Conservation (phyloP, 1,139 yeast species). For the Debaryomyces sp. region DNA sequence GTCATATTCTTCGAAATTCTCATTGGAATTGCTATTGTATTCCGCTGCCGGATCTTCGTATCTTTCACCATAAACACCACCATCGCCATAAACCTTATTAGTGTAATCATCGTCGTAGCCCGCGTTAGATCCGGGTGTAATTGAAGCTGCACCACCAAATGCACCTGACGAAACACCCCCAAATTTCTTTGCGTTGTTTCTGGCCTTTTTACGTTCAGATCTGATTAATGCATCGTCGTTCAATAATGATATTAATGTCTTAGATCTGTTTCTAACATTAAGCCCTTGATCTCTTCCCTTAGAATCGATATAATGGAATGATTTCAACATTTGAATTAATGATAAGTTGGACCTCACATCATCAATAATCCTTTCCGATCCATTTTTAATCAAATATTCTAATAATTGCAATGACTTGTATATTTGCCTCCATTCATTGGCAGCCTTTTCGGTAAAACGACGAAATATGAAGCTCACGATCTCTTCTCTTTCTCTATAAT, state of each 20-base stretch:
- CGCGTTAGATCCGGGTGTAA: slow-evolving; percentile 38
- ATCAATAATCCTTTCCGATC: slow-evolving; percentile 92
- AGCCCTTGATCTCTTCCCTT: slow-evolving; percentile 97
- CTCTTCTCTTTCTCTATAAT: slow-evolving; percentile 80
- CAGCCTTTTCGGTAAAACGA: slow-evolving; percentile 91
- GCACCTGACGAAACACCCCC: slow-evolving; percentile 64
- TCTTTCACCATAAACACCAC: slow-evolving; percentile 76
- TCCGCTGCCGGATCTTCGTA: slow-evolving; percentile 59
- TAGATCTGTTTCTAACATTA: slow-evolving; percentile 89
- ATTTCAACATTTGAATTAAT: slow-evolving; percentile 83
- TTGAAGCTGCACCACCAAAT: slow-evolving; percentile 52
- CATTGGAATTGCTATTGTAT: slow-evolving; percentile 37
- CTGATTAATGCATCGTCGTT: slow-evolving; percentile 79
- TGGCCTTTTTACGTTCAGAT: slow-evolving; percentile 84
- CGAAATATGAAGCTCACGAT: slow-evolving; percentile 70
- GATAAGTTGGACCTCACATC: slow-evolving; percentile 86
- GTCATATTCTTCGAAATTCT: slow-evolving; percentile 75
- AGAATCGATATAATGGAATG: slow-evolving; percentile 91
- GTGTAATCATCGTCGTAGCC: slow-evolving; percentile 59
- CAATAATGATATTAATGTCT: slow-evolving; percentile 68
- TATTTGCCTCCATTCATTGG: slow-evolving; percentile 98
- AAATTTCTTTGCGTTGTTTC: slow-evolving; percentile 80
- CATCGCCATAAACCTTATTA: slow-evolving; percentile 73
- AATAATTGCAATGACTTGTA: slow-evolving; percentile 89
- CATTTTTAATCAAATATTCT: slow-evolving; percentile 89